Conservation (phyloP, 345 rosid species). For the Salix koriyanagi region DNA sequence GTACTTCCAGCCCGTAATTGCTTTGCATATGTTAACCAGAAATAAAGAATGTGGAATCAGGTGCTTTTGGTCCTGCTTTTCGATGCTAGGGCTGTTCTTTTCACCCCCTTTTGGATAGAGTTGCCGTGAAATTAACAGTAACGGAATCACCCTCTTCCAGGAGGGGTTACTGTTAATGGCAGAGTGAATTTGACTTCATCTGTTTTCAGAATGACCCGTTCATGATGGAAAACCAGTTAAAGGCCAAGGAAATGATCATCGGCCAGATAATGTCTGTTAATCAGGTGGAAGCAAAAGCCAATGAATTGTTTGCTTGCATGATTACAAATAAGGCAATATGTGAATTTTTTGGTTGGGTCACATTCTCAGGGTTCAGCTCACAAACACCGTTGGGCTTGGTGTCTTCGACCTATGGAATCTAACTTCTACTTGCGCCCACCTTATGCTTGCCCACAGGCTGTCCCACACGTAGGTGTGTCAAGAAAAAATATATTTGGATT, state of each 20-base stretch:
- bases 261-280: too few species aligned
- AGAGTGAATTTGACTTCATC: not conserved
- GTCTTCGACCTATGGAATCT: not conserved
- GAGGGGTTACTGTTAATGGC: not conserved
- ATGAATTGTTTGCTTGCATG: too few species aligned
- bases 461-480: too few species aligned
- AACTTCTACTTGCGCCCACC: not conserved
- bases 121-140: too few species aligned
- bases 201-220: too few species aligned
- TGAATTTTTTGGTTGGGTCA: too few species aligned
- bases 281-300: too few species aligned
- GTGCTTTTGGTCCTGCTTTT: not conserved
- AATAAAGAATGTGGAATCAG: slow-evolving; percentile 4
- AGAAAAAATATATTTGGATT: too few species aligned
- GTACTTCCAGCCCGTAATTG: slow-evolving; percentile 2
- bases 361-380: not conserved
- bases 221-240: not conserved
- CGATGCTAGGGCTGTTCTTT: not conserved
- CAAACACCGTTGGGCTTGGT: not conserved
- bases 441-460: not conserved
- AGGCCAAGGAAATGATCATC: too few species aligned
- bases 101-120: not conserved
- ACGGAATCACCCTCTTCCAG: not conserved
- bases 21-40: slow-evolving; percentile 10
- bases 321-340: too few species aligned